Percentiles rank a stretch among this genome's conserved stretches.
phyloP scores from a whole-genome alignment of 2,329 filamentous ascomycete genomes.

The Fusarium redolens region DNA sequence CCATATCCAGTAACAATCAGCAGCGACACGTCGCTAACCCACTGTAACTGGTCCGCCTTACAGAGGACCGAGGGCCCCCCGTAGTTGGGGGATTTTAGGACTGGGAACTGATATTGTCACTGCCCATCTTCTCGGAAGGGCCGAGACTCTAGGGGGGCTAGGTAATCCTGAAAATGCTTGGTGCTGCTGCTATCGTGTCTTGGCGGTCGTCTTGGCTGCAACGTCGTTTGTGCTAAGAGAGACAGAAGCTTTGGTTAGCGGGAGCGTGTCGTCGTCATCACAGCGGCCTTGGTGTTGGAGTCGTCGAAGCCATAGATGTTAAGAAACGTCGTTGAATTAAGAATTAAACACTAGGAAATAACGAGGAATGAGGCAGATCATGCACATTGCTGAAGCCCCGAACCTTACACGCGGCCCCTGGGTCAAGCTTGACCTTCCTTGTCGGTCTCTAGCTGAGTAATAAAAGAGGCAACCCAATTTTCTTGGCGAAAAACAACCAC shows the following conservation, averaged over 20 bases:
- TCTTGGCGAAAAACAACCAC: constrained; percentile 13
- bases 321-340: constrained; percentile 16
- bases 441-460: neutral
- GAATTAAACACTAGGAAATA: neutral
- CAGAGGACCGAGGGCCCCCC: neutral
- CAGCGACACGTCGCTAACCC: constrained; percentile 24
- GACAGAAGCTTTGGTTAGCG: neutral
- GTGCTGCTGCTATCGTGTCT: constrained; percentile 22
- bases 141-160: constrained; percentile 17
- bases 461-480: neutral
- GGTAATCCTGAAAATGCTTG: constrained; percentile 15
- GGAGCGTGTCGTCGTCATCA: constrained; percentile 19
- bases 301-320: neutral
- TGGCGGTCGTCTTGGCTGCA: constrained; percentile 33
- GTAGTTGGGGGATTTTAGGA: neutral
- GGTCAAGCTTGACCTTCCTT: neutral
- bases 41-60: constrained; percentile 35
- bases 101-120: neutral
- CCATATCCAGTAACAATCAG: constrained; percentile 27
- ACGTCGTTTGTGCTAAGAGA: constrained; percentile 10
- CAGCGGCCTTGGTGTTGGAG: neutral
- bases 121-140: constrained; percentile 28
- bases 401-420: neutral
- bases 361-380: neutral
- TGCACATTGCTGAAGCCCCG: neutral